Evolutionary conservation across 1,284 basidiomycete species (phyloP), one percentile per base, ranked within the genome.

Genomic region (Austroboletus novae-zelandiae): DNA sequence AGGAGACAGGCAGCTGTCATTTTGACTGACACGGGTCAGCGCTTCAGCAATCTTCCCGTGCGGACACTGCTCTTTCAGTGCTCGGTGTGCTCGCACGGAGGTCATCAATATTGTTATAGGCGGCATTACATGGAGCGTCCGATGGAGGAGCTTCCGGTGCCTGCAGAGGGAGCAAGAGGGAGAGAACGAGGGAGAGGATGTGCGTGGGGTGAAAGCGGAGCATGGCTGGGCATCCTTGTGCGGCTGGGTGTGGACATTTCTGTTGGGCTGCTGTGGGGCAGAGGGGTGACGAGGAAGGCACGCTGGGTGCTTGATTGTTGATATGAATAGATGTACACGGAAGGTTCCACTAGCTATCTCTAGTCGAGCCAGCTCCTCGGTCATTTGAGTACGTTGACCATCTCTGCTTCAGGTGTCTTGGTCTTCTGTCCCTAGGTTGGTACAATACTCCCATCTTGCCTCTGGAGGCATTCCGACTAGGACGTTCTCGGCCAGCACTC

Each of bases 361-460:
- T n/a, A n/a, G n/a, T n/a, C n/a, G n/a, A n/a, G n/a, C n/a, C n/a
- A n/a, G n/a, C n/a, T n/a, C n/a, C n/a, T n/a, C n/a, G n/a, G n/a
- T n/a, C n/a, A n/a, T n/a, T n/a, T n/a, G n/a, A n/a, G n/a, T n/a
- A n/a, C n/a, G n/a, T n/a, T n/a, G n/a, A 89, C 57, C 53, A 94
- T 62, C 63, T 81, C 78, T 10, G 51, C 86, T 66, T 95, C 92
- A 57, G 82, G 77, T 13, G 1, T 81, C 84, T 31, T 56, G 48
- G 56, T 81, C 80, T 34, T 80, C 75, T 17, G 71, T 72, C 3
- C 86, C 90, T 57, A 94, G 65, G n/a, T n/a, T n/a, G 31, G 79
- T 81, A 78, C 86, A 86, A 68, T 97, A 98, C 71, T 97, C 94
- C 93, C 94, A 96, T 51, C 92, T 76, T 30, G 90, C 91, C 2